Percentiles rank a stretch among this genome's conserved stretches.
Evolutionary conservation across 148 eudicot species (phyloP).

Genomic region (Nepenthes gracilis): DNA sequence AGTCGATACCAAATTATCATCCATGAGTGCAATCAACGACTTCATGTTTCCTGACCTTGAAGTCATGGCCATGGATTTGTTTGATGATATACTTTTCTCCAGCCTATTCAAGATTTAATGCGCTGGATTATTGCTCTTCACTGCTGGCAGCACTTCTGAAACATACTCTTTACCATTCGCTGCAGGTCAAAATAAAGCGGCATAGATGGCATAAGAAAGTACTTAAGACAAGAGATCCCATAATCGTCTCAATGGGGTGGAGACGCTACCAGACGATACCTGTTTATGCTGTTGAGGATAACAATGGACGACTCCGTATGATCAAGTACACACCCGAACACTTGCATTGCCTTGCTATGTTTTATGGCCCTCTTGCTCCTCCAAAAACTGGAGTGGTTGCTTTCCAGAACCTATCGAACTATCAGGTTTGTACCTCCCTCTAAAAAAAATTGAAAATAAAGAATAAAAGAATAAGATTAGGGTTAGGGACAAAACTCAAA

Average conservation of each 20-base stretch:
- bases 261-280: constrained; percentile 91
- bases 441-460: neutral
- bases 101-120: neutral
- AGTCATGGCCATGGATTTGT: too few species aligned
- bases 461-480: too few species aligned
- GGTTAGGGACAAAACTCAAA: too few species aligned
- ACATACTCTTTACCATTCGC: neutral
- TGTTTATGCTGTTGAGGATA: constrained; percentile 84
- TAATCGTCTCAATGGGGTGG: constrained; percentile 90
- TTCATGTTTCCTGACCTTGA: too few species aligned
- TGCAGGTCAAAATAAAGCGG: constrained; percentile 71
- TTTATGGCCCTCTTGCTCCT: constrained; percentile 98
- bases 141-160: neutral
- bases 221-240: constrained; percentile 82
- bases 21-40: too few species aligned
- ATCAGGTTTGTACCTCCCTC: constrained; percentile 39
- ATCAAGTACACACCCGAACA: constrained; percentile 97
- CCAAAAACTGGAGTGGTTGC: constrained; percentile 86
- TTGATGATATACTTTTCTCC: neutral
- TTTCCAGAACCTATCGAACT: constrained; percentile 66
- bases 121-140: neutral
- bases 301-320: constrained; percentile 76
- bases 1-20: too few species aligned
- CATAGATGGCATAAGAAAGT: constrained; percentile 99
- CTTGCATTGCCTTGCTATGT: constrained; percentile 97